Conservation (phyloP, 2,329 filamentous ascomycete species). For the Colletotrichum camelliae region DNA sequence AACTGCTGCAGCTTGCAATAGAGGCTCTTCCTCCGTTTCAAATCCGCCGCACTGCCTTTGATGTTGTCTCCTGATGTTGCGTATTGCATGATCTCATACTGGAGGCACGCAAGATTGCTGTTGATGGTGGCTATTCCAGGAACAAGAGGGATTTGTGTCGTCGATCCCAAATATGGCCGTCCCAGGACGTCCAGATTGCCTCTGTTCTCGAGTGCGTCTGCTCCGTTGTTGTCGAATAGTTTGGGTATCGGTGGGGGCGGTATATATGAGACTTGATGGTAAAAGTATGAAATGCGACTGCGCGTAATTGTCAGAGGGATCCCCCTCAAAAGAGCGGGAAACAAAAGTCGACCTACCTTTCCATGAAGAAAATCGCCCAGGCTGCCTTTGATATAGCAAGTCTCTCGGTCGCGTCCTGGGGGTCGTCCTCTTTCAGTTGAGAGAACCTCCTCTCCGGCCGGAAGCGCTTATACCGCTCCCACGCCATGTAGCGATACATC, state of each 20-base stretch:
- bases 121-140: conserved; percentile 7
- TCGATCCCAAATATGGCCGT: not conserved
- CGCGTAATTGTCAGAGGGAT: not conserved
- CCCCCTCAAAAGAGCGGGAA: fast-evolving
- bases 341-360: not conserved
- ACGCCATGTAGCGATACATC: conserved; percentile 19
- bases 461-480: conserved; percentile 18
- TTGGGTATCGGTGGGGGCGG: conserved; percentile 8
- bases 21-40: not conserved
- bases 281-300: conserved; percentile 18
- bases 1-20: conserved; percentile 3
- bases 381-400: conserved; percentile 1
- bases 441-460: conserved; percentile 3
- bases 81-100: conserved; percentile 16
- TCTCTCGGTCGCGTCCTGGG: not conserved
- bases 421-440: not conserved
- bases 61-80: conserved; percentile 3
- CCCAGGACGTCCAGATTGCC: conserved; percentile 15
- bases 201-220: not conserved
- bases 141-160: not conserved
- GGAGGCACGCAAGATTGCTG: not conserved
- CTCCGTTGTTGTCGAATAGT: conserved; percentile 4
- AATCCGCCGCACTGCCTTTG: not conserved
- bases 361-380: conserved; percentile 16
- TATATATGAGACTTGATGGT: not conserved